Evolutionary conservation across 2,329 filamentous ascomycete genomes (phyloP).

Genomic region (Pleomassaria siparia): DNA sequence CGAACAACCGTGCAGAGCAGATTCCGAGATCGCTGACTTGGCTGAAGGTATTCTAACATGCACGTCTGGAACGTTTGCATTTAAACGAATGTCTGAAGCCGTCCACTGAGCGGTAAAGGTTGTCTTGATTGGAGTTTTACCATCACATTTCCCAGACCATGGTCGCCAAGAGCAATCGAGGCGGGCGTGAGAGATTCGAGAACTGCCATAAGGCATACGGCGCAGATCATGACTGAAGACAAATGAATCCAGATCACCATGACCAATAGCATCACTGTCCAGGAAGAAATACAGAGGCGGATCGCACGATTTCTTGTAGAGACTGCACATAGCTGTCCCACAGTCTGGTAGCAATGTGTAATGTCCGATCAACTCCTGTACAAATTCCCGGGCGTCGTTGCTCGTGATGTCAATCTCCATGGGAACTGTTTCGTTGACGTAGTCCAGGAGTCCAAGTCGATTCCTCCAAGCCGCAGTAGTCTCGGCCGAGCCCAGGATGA

Average conservation of each 20-base stretch:
- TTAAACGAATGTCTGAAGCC: constrained; percentile 3
- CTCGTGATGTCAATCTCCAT: constrained; percentile 35
- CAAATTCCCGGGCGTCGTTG: constrained; percentile 28
- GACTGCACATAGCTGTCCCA: constrained; percentile 56
- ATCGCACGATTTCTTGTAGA: constrained; percentile 51
- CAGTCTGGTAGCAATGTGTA: constrained; percentile 58
- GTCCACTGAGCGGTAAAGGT: constrained; percentile 16
- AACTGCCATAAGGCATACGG: constrained; percentile 50
- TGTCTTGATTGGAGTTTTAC: background rate
- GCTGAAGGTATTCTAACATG: background rate
- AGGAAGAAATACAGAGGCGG: constrained; percentile 58
- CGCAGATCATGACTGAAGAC: constrained; percentile 57
- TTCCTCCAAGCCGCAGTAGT: constrained; percentile 41
- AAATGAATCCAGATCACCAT: constrained; percentile 54
- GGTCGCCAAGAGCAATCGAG: constrained; percentile 43
- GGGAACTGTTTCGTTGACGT: constrained; percentile 48
- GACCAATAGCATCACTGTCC: constrained; percentile 55
- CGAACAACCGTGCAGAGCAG: constrained; percentile 15
- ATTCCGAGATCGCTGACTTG: background rate
- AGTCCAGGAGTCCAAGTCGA: constrained; percentile 40
- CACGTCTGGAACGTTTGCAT: constrained; percentile 6
- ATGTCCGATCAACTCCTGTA: constrained; percentile 48
- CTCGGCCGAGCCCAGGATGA: constrained; percentile 17
- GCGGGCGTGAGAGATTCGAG: constrained; percentile 49
- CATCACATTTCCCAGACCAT: constrained; percentile 17